Evolutionary conservation across 371 early-diverging fungal species (phyloP).

Genomic region (Mucor mucedo): DNA sequence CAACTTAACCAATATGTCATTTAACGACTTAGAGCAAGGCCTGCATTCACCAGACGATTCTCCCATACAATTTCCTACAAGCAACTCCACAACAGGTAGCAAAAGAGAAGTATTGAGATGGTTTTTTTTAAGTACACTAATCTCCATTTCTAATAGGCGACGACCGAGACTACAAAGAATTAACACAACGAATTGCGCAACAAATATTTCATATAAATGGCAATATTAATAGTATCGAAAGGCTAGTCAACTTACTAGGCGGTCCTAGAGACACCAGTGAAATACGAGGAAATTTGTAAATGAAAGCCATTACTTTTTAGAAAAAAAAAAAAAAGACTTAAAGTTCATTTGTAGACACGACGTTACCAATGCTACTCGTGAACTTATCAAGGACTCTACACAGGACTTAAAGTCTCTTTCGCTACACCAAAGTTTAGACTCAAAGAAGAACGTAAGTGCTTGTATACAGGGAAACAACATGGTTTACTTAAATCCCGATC

Average conservation of each 20-base stretch:
- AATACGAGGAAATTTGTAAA: slow-evolving; percentile 76
- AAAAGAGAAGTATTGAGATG: too few species aligned
- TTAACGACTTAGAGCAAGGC: slow-evolving; percentile 63
- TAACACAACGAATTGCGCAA: slow-evolving; percentile 68
- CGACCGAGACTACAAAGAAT: slow-evolving; percentile 55
- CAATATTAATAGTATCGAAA: slow-evolving; percentile 83
- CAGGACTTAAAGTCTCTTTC: slow-evolving; percentile 74
- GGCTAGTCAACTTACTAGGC: slow-evolving; percentile 77
- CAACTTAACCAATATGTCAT: slow-evolving; percentile 45
- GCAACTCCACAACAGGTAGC: not conserved
- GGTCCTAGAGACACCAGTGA: slow-evolving; percentile 78
- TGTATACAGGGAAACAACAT: not conserved
- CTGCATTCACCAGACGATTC: slow-evolving; percentile 26
- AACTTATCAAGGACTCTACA: slow-evolving; percentile 78
- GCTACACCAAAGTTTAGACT: slow-evolving; percentile 25
- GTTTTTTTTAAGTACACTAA: not conserved
- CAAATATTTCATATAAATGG: slow-evolving; percentile 77
- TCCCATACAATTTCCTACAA: not conserved
- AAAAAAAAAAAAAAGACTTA: not conserved
- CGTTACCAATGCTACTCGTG: slow-evolving; percentile 81
- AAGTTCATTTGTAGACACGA: slow-evolving; percentile 60
- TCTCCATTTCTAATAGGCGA: slow-evolving; percentile 36
- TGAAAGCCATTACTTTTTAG: not conserved
- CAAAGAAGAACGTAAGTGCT: slow-evolving; percentile 11
- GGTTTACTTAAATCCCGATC: not conserved